phyloP scores from a whole-genome alignment of 176 grass and related monocot genomes.

The Cenchrus americanus region DNA sequence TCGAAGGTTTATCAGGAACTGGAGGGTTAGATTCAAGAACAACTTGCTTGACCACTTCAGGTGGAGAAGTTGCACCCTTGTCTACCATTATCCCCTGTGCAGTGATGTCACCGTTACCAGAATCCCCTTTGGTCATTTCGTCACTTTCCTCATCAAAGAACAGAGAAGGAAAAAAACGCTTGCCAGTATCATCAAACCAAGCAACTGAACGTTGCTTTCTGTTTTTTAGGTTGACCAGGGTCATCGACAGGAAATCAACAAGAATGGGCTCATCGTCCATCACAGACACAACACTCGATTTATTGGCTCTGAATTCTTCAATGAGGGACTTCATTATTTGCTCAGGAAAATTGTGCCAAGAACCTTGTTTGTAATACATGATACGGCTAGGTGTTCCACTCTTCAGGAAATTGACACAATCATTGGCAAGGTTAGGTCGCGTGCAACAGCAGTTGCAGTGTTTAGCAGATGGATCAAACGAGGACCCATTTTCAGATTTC shows the following conservation, averaged over 20 bases:
- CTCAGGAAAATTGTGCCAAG: conserved; percentile 70
- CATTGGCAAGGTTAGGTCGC: conserved; percentile 67
- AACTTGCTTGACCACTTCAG: conserved; percentile 68
- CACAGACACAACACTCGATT: conserved; percentile 61
- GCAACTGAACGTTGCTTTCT: conserved; percentile 72
- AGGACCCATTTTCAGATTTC: conserved; percentile 41
- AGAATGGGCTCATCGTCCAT: conserved; percentile 56
- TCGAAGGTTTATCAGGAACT: conserved; percentile 37
- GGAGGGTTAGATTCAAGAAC: conserved; percentile 57
- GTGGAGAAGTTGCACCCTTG: conserved; percentile 45
- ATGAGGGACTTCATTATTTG: conserved; percentile 61
- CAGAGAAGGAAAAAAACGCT: conserved; percentile 67
- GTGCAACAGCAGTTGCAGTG: conserved; percentile 65
- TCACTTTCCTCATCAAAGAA: conserved; percentile 67
- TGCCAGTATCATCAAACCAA: conserved; percentile 73
- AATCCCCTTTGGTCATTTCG: conserved; percentile 19
- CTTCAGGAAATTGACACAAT: conserved; percentile 73
- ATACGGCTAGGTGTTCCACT: conserved; percentile 60
- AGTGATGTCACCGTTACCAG: conserved; percentile 24
- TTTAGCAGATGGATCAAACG: conserved; percentile 44
- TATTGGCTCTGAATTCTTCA: conserved; percentile 57
- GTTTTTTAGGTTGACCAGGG: conserved; percentile 60
- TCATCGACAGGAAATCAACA: conserved; percentile 85
- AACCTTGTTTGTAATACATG: conserved; percentile 66
- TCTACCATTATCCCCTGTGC: conserved; percentile 44